A percentile compares a stretch with the other conserved stretches of the same genome.
These are phyloP conservation scores for Arabidopsis lyrata DNA, from an alignment of 441 rosid species.

Conservation along the genomic window DNA sequence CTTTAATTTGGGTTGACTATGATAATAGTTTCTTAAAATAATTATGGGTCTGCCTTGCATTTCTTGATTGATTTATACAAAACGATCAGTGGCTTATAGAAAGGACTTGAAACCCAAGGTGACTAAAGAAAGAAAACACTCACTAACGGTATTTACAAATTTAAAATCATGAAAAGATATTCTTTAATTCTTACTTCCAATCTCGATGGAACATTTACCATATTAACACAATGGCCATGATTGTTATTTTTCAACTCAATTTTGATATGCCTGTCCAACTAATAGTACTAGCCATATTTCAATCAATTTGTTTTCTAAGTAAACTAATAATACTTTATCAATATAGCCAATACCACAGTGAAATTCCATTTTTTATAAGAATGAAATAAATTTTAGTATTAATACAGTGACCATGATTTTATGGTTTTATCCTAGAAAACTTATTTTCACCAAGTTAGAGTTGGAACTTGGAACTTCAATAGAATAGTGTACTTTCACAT, in stretches of 20 bases:
- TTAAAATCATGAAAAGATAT: not conserved
- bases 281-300: not conserved
- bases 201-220: constrained; percentile 20
- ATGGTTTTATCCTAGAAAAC: too few relatives aligned
- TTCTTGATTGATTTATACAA: constrained; percentile 6
- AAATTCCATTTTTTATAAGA: not conserved
- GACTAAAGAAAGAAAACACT: constrained; percentile 2
- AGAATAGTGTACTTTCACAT: not conserved
- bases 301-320: not conserved
- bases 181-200: constrained; percentile 18
- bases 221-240: not conserved
- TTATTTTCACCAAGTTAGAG: not conserved
- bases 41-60: constrained; percentile 13
- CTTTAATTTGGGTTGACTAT: constrained; percentile 26
- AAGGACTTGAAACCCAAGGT: not conserved
- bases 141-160: not conserved
- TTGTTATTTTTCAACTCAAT: constrained; percentile 13
- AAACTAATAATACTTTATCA: not conserved
- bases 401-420: not conserved
- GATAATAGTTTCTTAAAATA: not conserved
- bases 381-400: not conserved
- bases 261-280: constrained; percentile 27
- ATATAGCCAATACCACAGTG: not conserved
- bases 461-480: not conserved
- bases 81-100: constrained; percentile 1